Percentiles rank a stretch among this genome's conserved stretches.
These are phyloP conservation scores for Xylariaceae sp. DNA, from an alignment of 2,329 filamentous ascomycete genomes.

Conservation along the genomic window DNA sequence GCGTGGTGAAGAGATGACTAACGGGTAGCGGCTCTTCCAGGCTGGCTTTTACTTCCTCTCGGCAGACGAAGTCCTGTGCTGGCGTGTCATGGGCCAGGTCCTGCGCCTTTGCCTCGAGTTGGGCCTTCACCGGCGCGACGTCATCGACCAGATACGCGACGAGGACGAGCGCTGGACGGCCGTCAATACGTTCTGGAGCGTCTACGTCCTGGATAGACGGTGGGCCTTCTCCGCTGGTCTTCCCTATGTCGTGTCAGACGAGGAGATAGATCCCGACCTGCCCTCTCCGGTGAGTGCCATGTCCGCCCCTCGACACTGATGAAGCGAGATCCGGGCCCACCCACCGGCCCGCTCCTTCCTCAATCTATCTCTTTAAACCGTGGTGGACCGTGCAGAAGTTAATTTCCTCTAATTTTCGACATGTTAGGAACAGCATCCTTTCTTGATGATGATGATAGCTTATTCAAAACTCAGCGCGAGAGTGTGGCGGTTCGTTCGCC, in stretches of 20 bases:
- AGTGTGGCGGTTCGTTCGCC: conserved; percentile 77
- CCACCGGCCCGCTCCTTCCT: too few relatives aligned
- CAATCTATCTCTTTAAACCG: background rate
- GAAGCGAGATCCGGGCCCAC: too few relatives aligned
- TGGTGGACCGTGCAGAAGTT: background rate
- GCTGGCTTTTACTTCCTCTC: conserved; percentile 74
- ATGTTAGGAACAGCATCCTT: conserved; percentile 52
- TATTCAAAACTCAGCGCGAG: conserved; percentile 80
- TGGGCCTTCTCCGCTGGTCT: conserved; percentile 90
- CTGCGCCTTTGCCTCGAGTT: conserved; percentile 73
- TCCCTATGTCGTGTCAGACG: conserved; percentile 78
- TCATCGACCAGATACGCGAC: conserved; percentile 62
- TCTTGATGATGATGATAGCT: conserved; percentile 75
- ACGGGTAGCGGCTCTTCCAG: conserved; percentile 23
- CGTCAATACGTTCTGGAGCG: conserved; percentile 75
- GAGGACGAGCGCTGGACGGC: conserved; percentile 63
- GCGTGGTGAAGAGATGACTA: conserved; percentile 6
- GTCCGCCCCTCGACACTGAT: too few relatives aligned
- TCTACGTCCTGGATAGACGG: conserved; percentile 77
- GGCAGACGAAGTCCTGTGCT: conserved; percentile 80
- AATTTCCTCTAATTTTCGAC: conserved; percentile 18
- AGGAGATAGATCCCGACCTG: conserved; percentile 74
- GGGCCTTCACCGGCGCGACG: conserved; percentile 75
- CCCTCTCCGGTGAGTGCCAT: conserved; percentile 67
- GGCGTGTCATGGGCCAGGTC: conserved; percentile 80